Base-by-base conservation (phyloP, 2,329 filamentous ascomycete species). In the Xylaria sp. region DNA sequence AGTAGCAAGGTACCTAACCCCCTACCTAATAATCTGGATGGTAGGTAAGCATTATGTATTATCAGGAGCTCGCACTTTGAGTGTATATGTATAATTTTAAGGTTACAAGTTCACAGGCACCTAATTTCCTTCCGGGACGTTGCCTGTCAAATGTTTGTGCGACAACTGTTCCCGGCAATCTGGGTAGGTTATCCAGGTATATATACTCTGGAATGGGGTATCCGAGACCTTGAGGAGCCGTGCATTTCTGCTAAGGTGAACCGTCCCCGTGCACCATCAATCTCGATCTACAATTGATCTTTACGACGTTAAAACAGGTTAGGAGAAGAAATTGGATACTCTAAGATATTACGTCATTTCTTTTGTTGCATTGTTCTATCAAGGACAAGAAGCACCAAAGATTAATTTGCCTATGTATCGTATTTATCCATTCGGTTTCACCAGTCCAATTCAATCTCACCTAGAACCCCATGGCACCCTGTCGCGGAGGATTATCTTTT, bases 341-440 rank as follows among this genome's bases (percentile, higher is more conserved):
- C 18, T 6, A 43, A 59, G 53, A 48, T 28, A 32, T 36, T 64
- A 64, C 43, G 46, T 61, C 59, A 61, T 60, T 28, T 32, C 25
- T n/a, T 2, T 43, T 25, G 8, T 48, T 36, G 30, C 43, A 39
- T 60, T 18, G 12, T 25, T 25, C 10, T 2, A 52, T 36, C 52
- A n/a, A 50, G 41, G 41, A 30, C 36, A 46, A 25, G 20, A 12
- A 46, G 23, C 41, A 32, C 15, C 8, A 34, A 43, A 39, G 13
- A 20, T 15, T 30, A 57, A 63, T 63, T 20, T 63, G 60, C 50
- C 61, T 63, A 50, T 58, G 60, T 55, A 36, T 43, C 61, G 46
- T 39, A 63, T 63, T 57, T 63, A 57, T 41, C 61, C 61, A 58
- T 63, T 41, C n/a, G n/a, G 52, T 50, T 58, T 58, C 52, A 23